Conservation (phyloP, 148 eudicot genomes). For the Rhododendron ovatum region DNA sequence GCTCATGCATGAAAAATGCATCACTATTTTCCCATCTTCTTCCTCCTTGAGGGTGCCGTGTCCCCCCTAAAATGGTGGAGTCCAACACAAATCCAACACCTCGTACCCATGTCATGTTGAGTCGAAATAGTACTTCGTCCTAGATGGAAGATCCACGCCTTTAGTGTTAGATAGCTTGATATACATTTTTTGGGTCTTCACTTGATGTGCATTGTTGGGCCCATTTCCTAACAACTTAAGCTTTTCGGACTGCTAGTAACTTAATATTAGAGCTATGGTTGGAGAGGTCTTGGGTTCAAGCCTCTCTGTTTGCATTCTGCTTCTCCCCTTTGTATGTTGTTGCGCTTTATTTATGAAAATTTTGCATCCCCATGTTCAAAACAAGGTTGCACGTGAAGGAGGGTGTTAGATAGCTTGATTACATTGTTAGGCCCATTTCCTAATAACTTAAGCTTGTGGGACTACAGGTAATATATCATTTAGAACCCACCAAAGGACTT, state of each 20-base stretch:
- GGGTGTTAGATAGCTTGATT: not conserved
- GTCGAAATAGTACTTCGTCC: not conserved
- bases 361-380: not conserved
- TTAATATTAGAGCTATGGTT: not conserved
- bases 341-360: too few species aligned
- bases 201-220: not conserved
- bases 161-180: not conserved
- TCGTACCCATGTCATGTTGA: not conserved
- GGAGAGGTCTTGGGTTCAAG: not conserved
- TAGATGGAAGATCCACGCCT: not conserved
- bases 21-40: not conserved
- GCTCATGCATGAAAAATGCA: not conserved
- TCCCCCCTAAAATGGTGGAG: not conserved
- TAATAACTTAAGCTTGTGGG: not conserved
- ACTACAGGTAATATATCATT: not conserved
- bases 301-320: too few species aligned
- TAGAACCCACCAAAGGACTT: not conserved
- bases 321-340: too few species aligned
- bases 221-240: not conserved
- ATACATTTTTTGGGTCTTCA: not conserved
- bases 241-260: too few species aligned
- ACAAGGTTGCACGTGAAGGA: not conserved
- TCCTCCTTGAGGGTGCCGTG: not conserved
- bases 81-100: not conserved
- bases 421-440: not conserved